phyloP scores from a whole-genome alignment of 208 protist species.

The Leptomonas pyrrhocoris region DNA sequence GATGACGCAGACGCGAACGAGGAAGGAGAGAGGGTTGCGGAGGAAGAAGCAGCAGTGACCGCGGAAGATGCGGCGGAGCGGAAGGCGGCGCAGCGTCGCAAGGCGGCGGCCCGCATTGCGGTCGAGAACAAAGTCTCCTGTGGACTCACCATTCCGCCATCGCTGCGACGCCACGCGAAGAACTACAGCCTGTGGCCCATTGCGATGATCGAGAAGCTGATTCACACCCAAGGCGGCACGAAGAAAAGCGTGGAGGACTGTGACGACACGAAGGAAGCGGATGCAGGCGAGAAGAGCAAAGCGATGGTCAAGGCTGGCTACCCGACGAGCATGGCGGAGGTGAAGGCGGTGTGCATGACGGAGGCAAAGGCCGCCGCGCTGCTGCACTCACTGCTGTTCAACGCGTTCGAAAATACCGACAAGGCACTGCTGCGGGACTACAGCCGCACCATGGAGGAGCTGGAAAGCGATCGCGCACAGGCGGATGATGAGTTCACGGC shows the following conservation, averaged over 20 bases:
- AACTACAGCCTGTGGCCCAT: slow-evolving; percentile 82
- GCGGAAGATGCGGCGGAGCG: neutral
- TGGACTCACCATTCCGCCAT: slow-evolving; percentile 61
- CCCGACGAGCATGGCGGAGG: slow-evolving; percentile 45
- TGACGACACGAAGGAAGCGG: neutral
- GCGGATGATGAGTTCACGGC: slow-evolving; percentile 69
- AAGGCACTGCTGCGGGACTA: slow-evolving; percentile 73
- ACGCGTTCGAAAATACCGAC: slow-evolving; percentile 65
- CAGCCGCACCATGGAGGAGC: slow-evolving; percentile 82
- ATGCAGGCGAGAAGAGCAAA: neutral
- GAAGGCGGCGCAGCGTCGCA: neutral
- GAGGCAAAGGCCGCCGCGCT: slow-evolving; percentile 70
- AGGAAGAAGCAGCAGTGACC: neutral
- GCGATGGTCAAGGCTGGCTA: slow-evolving; percentile 10
- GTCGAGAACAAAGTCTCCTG: slow-evolving; percentile 46
- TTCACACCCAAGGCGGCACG: neutral
- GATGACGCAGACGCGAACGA: slow-evolving; percentile 25
- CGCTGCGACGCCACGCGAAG: slow-evolving; percentile 67
- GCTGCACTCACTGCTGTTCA: slow-evolving; percentile 77
- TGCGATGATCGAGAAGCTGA: slow-evolving; percentile 39
- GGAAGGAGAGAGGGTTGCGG: neutral
- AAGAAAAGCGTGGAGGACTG: neutral
- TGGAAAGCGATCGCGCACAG: slow-evolving; percentile 64
- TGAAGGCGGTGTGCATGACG: slow-evolving; percentile 61
- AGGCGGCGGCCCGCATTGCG: slow-evolving; percentile 15